Base-by-base conservation (phyloP, 1,284 basidiomycete species). In the Ceratobasidium sp. region DNA sequence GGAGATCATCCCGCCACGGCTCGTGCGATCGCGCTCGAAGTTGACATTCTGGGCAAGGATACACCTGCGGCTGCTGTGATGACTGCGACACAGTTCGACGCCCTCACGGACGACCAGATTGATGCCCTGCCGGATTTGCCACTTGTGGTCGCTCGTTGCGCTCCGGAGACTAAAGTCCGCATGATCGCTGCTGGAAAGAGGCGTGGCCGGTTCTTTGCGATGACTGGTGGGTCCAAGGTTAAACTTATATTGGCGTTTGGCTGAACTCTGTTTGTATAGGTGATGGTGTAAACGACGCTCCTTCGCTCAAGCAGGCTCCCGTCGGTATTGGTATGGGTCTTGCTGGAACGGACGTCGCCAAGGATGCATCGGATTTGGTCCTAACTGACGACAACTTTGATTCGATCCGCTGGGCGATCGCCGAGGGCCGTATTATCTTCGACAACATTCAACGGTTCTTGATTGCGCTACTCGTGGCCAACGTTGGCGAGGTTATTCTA, bases 301-400 rank as follows among this genome's bases (percentile, higher is more conserved):
- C 89, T 12, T 86, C 89, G 82, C 84, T 90, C 79, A 89, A 89
- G 82, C 86, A 87, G 46, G 89, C 91, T 28, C 89, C 90, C 70
- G 89, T 92, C 39, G 91, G 91, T 73, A 90, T 93, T 80, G 92
- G 90, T 12, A 93, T 94, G 92, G 92, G 92, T 53, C 83, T 86
- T 76, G 89, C 88, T 6, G 92, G 92, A n/a, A 90, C 89, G 7
- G 92, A 93, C 81, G 92, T 93, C 40, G 92, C 92, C 55, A 91
- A 90, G 82, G 89, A 88, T 73, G 86, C 87, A 6, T 87, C 90
- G 18, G 91, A 92, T 83, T 86, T 93, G 67, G 91, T 93, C 0
- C 86, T 93, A 69, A 89, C 90, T 44, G 91, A 93, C 82, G 91
- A 94, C 86, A 93, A 94, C 85, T 94, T 94, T 83, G 90, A 91